Evolutionary conservation across 1,284 basidiomycete genomes (phyloP).

Genomic region (Rhodotorula sp.): DNA sequence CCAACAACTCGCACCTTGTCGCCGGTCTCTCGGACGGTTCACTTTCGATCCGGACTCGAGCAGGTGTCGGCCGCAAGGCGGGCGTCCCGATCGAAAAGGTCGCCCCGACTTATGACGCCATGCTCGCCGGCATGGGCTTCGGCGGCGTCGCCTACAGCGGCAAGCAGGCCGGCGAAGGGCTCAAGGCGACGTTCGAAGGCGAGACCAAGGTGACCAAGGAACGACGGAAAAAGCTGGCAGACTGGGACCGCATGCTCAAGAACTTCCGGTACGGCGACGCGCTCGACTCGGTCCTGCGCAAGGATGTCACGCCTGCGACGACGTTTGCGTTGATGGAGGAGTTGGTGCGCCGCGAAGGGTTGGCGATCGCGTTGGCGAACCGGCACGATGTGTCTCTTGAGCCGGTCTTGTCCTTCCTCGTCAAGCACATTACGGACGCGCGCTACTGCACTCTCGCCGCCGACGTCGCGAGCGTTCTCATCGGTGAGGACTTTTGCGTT

Average conservation of each 20-base stretch:
- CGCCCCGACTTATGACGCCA: conserved; percentile 32
- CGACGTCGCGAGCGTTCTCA: conserved; percentile 74
- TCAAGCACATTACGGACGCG: conserved; percentile 83
- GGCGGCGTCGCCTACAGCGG: conserved; percentile 36
- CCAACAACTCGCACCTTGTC: conserved; percentile 93
- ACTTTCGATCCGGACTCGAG: conserved; percentile 59
- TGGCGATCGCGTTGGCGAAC: conserved; percentile 79
- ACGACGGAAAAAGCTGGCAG: conserved; percentile 69
- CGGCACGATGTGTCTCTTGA: conserved; percentile 93
- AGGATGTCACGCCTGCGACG: conserved; percentile 76
- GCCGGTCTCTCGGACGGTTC: conserved; percentile 97
- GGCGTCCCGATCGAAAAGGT: conserved; percentile 30
- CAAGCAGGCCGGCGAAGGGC: conserved; percentile 37
- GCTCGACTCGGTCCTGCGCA: conserved; percentile 76
- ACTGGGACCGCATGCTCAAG: conserved; percentile 88
- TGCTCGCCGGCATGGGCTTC: conserved; percentile 35
- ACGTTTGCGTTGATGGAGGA: conserved; percentile 92
- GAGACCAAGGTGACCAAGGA: conserved; percentile 52
- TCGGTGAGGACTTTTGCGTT: conserved; percentile 63
- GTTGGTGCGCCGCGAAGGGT: conserved; percentile 85
- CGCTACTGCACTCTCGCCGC: conserved; percentile 85
- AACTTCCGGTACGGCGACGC: conserved; percentile 93
- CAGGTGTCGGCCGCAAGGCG: conserved; percentile 26
- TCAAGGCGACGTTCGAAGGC: conserved; percentile 35
- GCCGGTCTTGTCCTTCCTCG: conserved; percentile 78